Conservation (phyloP, 192 early-diverging fungal species). For the Umbelopsis sp. region DNA sequence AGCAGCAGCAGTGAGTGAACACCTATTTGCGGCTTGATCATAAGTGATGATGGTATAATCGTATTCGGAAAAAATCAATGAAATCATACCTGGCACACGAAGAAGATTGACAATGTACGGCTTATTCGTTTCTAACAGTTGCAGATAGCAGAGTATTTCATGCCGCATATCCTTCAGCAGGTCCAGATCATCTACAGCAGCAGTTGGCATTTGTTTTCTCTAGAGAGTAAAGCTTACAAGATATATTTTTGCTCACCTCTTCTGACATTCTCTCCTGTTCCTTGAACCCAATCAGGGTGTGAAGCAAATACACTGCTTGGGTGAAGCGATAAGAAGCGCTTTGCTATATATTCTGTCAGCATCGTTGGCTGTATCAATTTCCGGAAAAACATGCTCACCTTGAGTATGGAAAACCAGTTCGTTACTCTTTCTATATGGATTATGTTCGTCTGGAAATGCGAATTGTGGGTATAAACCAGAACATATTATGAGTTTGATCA, state of each 20-base stretch:
- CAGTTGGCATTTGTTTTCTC: too few species aligned
- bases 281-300: conserved; percentile 62
- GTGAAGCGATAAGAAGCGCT: conserved; percentile 60
- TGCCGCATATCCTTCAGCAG: conserved; percentile 36
- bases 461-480: conserved; percentile 69
- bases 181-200: conserved; percentile 29
- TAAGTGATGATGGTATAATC: too few species aligned
- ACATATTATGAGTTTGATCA: conserved; percentile 65
- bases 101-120: conserved; percentile 67
- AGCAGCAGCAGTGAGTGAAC: conserved; percentile 60
- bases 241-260: conserved; percentile 23
- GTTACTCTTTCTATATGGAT: conserved; percentile 44
- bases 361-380: neutral
- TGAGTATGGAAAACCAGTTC: conserved; percentile 67
- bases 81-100: conserved; percentile 48
- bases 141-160: conserved; percentile 64
- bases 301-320: conserved; percentile 59
- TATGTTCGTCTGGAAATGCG: conserved; percentile 68
- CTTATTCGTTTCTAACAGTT: conserved; percentile 66
- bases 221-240: too few species aligned
- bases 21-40: conserved; percentile 28
- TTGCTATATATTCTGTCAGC: conserved; percentile 11
- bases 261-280: conserved; percentile 34
- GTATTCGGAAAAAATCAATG: neutral
- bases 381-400: conserved; percentile 21